Evolutionary conservation across 139 green algal species (phyloP).

Genomic region (Ostreobium quekettii): DNA sequence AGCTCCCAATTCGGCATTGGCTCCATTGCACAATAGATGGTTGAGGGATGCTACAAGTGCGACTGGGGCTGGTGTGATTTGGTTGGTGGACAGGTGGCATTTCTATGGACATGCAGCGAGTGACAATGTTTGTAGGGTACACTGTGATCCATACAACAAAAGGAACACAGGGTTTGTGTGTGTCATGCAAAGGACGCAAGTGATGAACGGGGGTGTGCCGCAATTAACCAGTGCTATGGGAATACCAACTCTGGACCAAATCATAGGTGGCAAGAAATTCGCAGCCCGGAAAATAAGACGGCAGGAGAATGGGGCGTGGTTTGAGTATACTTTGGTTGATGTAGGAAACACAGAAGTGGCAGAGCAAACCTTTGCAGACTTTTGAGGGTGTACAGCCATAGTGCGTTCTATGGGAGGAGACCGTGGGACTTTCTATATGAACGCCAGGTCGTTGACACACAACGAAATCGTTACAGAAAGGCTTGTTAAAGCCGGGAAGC

Average conservation of each 20-base stretch:
- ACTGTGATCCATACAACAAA: not conserved
- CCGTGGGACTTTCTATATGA: not conserved
- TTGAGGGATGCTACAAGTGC: not conserved
- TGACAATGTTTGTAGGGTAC: not conserved
- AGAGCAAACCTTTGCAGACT: not conserved
- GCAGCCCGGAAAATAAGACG: not conserved
- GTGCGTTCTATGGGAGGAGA: not conserved
- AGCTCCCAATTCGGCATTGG: not conserved
- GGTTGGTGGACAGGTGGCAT: not conserved
- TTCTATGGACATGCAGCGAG: not conserved
- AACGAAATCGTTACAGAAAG: not conserved
- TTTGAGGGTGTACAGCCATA: not conserved
- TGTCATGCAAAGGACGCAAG: not conserved
- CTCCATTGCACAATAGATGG: not conserved
- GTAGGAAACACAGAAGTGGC: not conserved
- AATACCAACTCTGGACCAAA: not conserved
- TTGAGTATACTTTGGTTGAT: not conserved
- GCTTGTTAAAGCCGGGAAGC: too few relatives aligned
- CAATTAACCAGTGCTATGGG: not conserved
- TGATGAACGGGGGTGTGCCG: not conserved
- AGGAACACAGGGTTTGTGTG: not conserved
- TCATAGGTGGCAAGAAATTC: slow-evolving; percentile 1
- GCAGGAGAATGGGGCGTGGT: not conserved
- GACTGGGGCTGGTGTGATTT: too few relatives aligned
- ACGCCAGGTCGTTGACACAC: not conserved